Conservation (phyloP, 768 basidiomycete genomes). For the Sarcodon sp. region DNA sequence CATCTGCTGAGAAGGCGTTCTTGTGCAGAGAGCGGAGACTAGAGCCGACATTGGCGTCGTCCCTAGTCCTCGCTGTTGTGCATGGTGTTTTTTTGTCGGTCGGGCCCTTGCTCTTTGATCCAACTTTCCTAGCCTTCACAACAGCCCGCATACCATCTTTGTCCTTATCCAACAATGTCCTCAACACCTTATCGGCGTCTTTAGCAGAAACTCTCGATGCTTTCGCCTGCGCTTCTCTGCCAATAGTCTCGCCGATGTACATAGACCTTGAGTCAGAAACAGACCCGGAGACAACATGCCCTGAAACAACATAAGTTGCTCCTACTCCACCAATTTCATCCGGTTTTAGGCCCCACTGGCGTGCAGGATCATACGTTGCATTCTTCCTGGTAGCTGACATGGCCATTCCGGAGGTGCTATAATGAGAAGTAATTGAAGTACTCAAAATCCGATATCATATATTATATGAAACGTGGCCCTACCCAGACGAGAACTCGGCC, state of each 20-base stretch:
- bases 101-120: constrained; percentile 6
- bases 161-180: constrained; percentile 48
- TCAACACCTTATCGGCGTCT: constrained; percentile 49
- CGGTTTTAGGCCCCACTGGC: constrained; percentile 63
- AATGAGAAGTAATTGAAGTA: neutral
- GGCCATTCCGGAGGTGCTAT: constrained; percentile 67
- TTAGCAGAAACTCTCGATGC: constrained; percentile 48
- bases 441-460: neutral
- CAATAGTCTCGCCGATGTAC: constrained; percentile 57
- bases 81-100: constrained; percentile 8
- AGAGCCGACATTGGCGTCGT: constrained; percentile 3
- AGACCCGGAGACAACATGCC: constrained; percentile 53
- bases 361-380: constrained; percentile 48
- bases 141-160: constrained; percentile 57
- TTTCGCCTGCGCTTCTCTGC: constrained; percentile 69
- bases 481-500: constrained; percentile 84
- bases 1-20: constrained; percentile 46
- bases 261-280: constrained; percentile 21
- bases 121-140: constrained; percentile 15
- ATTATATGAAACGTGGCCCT: constrained; percentile 12
- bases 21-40: constrained; percentile 15
- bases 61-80: constrained; percentile 9
- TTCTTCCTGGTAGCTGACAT: constrained; percentile 34
- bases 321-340: constrained; percentile 17
- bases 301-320: constrained; percentile 72